Conservation (phyloP, 2,329 filamentous ascomycete species). For the Endoconidiophora polonica region DNA sequence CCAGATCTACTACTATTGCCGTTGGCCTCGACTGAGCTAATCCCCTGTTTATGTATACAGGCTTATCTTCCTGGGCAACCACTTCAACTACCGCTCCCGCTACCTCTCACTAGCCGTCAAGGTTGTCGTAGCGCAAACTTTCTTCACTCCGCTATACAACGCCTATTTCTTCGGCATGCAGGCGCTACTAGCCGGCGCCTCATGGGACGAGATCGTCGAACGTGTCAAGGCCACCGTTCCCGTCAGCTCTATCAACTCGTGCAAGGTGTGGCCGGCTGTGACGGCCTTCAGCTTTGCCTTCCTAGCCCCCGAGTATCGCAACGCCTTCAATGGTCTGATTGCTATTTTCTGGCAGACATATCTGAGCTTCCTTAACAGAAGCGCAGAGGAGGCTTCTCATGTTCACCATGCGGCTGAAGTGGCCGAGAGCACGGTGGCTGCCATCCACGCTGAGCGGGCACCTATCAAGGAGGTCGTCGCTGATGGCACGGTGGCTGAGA, state of each 20-base stretch:
- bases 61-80: slow-evolving; percentile 62
- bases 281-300: slow-evolving; percentile 81
- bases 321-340: slow-evolving; percentile 61
- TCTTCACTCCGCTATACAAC: slow-evolving; percentile 74
- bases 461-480: neutral
- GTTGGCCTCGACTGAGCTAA: neutral
- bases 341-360: slow-evolving; percentile 91
- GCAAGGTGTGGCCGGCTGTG: slow-evolving; percentile 77
- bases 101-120: slow-evolving; percentile 56
- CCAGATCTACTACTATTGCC: neutral
- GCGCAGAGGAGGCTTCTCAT: slow-evolving; percentile 37
- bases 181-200: slow-evolving; percentile 54
- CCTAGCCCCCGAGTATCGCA: slow-evolving; percentile 60
- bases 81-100: slow-evolving; percentile 72
- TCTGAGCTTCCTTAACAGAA: slow-evolving; percentile 61
- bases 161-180: slow-evolving; percentile 71
- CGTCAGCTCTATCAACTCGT: slow-evolving; percentile 57
- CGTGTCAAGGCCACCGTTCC: slow-evolving; percentile 63
- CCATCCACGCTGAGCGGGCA: too few species aligned
- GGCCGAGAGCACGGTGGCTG: neutral
- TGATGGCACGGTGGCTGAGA: too few species aligned
- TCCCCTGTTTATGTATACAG: slow-evolving; percentile 22
- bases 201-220: slow-evolving; percentile 44
- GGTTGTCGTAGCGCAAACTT: slow-evolving; percentile 60
- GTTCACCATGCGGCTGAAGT: slow-evolving; percentile 6